These are phyloP conservation scores for maize (Zea mays) DNA, from an alignment of 176 grass and related monocot genomes.

Conservation along the genomic window Zm-B73-REFERENCE-NAM-5.0 NC_050102.1:22069001-22069500, in stretches of 20 bases:
- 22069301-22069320: conserved; percentile 91
- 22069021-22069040: conserved; percentile 98
- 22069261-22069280: conserved; percentile 68
- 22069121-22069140: conserved; percentile 13
- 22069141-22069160: conserved; percentile 55
- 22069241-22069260: conserved; percentile 76
- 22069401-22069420: background rate
- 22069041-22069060: conserved; percentile 92
- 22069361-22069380: conserved; percentile 34
- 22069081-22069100: conserved; percentile 8
- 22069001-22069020: conserved; percentile 88
- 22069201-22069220: conserved; percentile 85
- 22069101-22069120: conserved; percentile 10
- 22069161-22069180: conserved; percentile 93
- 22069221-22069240: conserved; percentile 80
- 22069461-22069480: background rate
- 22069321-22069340: conserved; percentile 92
- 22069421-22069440: background rate
- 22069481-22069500: conserved; percentile 3
- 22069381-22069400: conserved; percentile 3
- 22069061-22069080: conserved; percentile 90
- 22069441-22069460: background rate
- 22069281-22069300: conserved; percentile 98
- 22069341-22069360: conserved; percentile 68
- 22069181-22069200: conserved; percentile 85